phyloP scores from a whole-genome alignment of 805 yeast species.

The Starmerella davenportii region DNA sequence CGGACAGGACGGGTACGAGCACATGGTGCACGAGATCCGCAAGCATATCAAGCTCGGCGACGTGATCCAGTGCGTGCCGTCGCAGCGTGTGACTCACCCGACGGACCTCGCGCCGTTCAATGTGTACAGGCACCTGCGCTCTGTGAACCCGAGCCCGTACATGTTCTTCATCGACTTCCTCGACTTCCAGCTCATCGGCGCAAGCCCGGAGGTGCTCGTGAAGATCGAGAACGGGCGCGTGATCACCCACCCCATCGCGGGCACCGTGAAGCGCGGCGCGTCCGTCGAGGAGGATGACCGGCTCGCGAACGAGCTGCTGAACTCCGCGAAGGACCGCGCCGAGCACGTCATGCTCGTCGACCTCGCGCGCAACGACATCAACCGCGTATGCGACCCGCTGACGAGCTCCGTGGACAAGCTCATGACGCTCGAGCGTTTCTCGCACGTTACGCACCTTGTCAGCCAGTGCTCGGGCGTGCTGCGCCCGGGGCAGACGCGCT shows the following conservation, averaged over 20 bases:
- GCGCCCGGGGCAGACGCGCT: constrained; percentile 66
- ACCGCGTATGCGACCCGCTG: constrained; percentile 78
- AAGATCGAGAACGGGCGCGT: constrained; percentile 65
- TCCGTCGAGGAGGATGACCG: constrained; percentile 82
- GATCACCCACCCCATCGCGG: constrained; percentile 95
- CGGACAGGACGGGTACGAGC: constrained; percentile 86
- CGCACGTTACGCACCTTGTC: constrained; percentile 93
- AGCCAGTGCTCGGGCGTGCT: constrained; percentile 87
- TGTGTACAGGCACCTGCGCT: constrained; percentile 80
- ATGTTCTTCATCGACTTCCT: constrained; percentile 81
- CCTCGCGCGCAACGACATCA: constrained; percentile 88
- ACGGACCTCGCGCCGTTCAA: constrained; percentile 93
- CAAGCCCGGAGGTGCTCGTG: constrained; percentile 87
- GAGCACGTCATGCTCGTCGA: constrained; percentile 98
- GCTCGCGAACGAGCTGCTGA: constrained; percentile 53
- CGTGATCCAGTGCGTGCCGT: constrained; percentile 94
- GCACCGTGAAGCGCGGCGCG: constrained; percentile 79
- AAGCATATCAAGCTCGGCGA: constrained; percentile 78
- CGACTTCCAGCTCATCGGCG: constrained; percentile 80
- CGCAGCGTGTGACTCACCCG: constrained; percentile 90
- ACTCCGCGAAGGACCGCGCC: constrained; percentile 80
- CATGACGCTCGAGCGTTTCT: constrained; percentile 77
- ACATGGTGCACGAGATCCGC: constrained; percentile 57
- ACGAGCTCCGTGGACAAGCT: constrained; percentile 76
- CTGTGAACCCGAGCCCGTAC: constrained; percentile 95